Base-by-base conservation (phyloP, 2,329 filamentous ascomycete species). In the Xylariales sp. region DNA sequence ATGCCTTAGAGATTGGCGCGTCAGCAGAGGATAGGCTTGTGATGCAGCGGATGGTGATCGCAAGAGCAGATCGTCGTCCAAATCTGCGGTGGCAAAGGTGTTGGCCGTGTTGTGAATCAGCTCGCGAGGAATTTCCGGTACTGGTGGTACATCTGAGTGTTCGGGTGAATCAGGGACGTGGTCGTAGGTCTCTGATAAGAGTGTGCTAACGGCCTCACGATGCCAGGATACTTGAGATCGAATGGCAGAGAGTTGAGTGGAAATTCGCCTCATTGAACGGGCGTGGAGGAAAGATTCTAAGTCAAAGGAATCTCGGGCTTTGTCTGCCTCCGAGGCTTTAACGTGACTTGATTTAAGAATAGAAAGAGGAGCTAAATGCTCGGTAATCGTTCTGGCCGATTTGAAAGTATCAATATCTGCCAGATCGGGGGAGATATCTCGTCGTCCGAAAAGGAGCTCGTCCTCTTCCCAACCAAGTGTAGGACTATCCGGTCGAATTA, bases 401-500 rank as follows among this genome's bases (percentile, higher is more conserved):
- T 23, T 25, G n/a, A 24, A n/a, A 8, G 32, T 18, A 6, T 37
- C 6, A 20, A 25, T 18, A 6, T 18, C 8, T 11, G 28, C 29
- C n/a, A 20, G 16, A 20, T 39, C 29, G 14, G 29, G 10, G 3
- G 40, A 10, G 13, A 23, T 24, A 5, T 43, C 41, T 12, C 37
- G 23, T 5, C 40, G 29, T 5, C 43, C 40, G 20, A 48, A 44
- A 29, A 46, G 33, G 31, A 44, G 28, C 29, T 52, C 41, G 45
- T 70, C 69, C 36, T 74, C 71, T 40, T 76, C 55, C 41, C 41
- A 69, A 10, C 76, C 76, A 5, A 81, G 67, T 0, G 76, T 81
- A 2, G 76, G 76, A 4, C 76, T 80, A 47, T 81, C 76, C 0
- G 76, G 76, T 7, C 76, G 72, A 42, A 77, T 65, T 21, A 69